Conservation (phyloP, 768 basidiomycete species). For the Trametes cinnabarina region DNA sequence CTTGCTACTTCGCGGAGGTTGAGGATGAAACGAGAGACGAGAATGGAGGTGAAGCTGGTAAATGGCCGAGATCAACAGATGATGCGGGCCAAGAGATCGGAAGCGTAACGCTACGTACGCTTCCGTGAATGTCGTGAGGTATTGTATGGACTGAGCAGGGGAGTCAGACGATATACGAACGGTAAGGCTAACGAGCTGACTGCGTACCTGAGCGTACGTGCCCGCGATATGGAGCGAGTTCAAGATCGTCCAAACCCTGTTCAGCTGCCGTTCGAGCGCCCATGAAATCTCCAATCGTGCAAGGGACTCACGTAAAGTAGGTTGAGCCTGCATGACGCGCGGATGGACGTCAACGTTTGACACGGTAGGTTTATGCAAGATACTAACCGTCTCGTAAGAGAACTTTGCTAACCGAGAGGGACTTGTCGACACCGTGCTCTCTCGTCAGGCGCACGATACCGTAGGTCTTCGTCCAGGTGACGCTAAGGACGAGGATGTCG, state of each 20-base stretch:
- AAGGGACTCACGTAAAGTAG: slow-evolving; percentile 1
- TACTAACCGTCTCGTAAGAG: slow-evolving; percentile 8
- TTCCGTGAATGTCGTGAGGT: slow-evolving; percentile 12
- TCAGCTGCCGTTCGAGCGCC: too few species aligned
- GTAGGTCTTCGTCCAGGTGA: slow-evolving; percentile 14
- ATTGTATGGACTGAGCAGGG: background rate
- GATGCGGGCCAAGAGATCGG: background rate
- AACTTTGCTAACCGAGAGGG: background rate
- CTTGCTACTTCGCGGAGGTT: slow-evolving; percentile 6
- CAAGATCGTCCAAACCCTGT: slow-evolving; percentile 6
- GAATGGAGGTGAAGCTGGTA: slow-evolving; percentile 7
- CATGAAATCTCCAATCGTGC: background rate
- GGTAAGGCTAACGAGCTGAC: background rate
- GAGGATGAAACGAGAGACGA: slow-evolving; percentile 11
- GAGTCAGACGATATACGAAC: background rate
- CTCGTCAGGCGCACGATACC: slow-evolving; percentile 8
- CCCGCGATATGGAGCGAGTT: slow-evolving; percentile 12
- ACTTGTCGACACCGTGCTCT: background rate
- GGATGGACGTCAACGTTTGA: too few species aligned
- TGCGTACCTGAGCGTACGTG: background rate
- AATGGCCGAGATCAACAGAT: background rate
- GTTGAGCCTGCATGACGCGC: background rate
- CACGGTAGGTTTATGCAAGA: too few species aligned
- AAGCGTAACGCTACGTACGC: background rate
- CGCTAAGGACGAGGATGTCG: slow-evolving; percentile 6